Percentiles rank a stretch among this genome's conserved stretches.
phyloP scores from a whole-genome alignment of 257 asterid species.

The Forsythia viridissima region DNA sequence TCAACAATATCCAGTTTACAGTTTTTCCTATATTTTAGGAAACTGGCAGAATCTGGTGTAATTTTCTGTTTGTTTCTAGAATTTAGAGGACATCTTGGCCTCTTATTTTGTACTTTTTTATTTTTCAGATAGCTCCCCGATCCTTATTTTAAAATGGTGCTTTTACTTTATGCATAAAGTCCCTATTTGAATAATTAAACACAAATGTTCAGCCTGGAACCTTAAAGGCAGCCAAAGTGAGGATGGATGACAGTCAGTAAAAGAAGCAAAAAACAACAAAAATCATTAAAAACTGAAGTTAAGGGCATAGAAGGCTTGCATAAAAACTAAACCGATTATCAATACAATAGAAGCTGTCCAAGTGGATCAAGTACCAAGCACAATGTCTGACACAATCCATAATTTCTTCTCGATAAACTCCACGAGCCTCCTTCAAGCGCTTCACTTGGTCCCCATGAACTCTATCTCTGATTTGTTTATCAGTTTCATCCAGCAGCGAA shows the following conservation, averaged over 20 bases:
- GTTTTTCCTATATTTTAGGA: background rate
- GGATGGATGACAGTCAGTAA: background rate
- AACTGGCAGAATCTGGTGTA: background rate
- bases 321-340: background rate
- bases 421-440: constrained; percentile 86
- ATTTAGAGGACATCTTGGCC: background rate
- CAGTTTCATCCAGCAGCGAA: constrained; percentile 84
- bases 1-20: background rate
- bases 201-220: background rate
- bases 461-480: constrained; percentile 79
- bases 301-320: background rate
- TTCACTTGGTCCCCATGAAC: constrained; percentile 68
- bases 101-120: background rate
- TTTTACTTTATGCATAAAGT: background rate
- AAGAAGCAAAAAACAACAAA: background rate
- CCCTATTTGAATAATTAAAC: constrained; percentile 2
- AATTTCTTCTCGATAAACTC: constrained; percentile 77
- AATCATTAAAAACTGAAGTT: background rate
- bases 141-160: background rate
- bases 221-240: constrained; percentile 1
- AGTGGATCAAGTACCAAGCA: constrained; percentile 64
- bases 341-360: background rate
- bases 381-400: constrained; percentile 93
- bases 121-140: background rate
- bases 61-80: background rate